Percentiles rank a stretch among this genome's conserved stretches.
Evolutionary conservation across 352 stramenopile genomes (phyloP).

Genomic region (Phytophthora pisi): DNA sequence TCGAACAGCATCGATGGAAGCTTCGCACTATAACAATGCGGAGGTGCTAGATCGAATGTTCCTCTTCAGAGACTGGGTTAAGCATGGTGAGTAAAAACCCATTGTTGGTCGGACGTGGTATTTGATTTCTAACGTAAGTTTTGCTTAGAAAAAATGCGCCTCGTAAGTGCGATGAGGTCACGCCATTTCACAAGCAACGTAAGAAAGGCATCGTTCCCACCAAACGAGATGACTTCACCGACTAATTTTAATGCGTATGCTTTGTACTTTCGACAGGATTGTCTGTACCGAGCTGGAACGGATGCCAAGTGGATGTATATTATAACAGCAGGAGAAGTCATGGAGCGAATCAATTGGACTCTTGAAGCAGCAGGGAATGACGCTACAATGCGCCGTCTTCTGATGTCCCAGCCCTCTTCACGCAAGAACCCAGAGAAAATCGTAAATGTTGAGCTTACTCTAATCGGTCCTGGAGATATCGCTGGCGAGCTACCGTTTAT

Average conservation of each 20-base stretch:
- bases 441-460: slow-evolving; percentile 68
- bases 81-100: slow-evolving; percentile 48
- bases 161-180: slow-evolving; percentile 71
- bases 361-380: slow-evolving; percentile 31
- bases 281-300: slow-evolving; percentile 64
- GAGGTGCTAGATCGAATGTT: slow-evolving; percentile 81
- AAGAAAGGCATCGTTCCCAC: background rate
- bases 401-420: slow-evolving; percentile 30
- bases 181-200: slow-evolving; percentile 72
- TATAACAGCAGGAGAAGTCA: slow-evolving; percentile 67
- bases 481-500: slow-evolving; percentile 68
- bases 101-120: background rate
- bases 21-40: slow-evolving; percentile 77
- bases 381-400: slow-evolving; percentile 28
- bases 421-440: slow-evolving; percentile 67
- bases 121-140: background rate
- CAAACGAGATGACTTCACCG: background rate
- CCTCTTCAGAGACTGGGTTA: slow-evolving; percentile 73
- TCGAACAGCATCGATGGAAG: slow-evolving; percentile 78
- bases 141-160: slow-evolving; percentile 70
- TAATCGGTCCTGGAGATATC: slow-evolving; percentile 67
- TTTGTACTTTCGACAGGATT: slow-evolving; percentile 43
- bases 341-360: slow-evolving; percentile 71
- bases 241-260: background rate
- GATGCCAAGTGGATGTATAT: slow-evolving; percentile 82